Evolutionary conservation across 345 rosid species (phyloP).

Genomic region (Cardamine occulta): DNA sequence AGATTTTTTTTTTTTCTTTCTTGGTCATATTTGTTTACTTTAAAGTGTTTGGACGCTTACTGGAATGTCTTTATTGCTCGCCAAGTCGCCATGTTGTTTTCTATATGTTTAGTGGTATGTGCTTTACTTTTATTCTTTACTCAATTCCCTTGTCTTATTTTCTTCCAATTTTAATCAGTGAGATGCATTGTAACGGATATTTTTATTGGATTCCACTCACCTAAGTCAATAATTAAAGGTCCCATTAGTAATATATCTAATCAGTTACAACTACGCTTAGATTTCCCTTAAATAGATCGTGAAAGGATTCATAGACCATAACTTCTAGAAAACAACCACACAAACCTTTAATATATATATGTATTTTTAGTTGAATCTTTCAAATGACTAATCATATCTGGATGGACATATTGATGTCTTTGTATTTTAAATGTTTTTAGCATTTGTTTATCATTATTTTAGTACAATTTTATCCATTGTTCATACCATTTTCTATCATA

Average conservation of each 20-base stretch:
- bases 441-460: too few species aligned
- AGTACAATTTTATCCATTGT: too few species aligned
- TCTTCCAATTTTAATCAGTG: constrained; percentile 22
- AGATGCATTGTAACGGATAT: constrained; percentile 28
- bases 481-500: too few species aligned
- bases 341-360: too few species aligned
- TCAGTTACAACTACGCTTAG: not conserved
- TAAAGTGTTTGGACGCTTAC: constrained; percentile 42
- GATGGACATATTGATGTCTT: too few species aligned
- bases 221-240: constrained; percentile 28
- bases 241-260: constrained; percentile 1
- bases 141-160: constrained; percentile 36
- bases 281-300: not conserved
- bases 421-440: too few species aligned
- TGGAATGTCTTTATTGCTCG: constrained; percentile 39
- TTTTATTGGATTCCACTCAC: constrained; percentile 40
- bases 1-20: not conserved
- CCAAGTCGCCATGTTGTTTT: constrained; percentile 40
- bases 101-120: constrained; percentile 40
- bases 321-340: not conserved
- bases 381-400: too few species aligned
- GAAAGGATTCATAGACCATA: not conserved
- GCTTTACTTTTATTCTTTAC: constrained; percentile 44
- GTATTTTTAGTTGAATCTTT: too few species aligned
- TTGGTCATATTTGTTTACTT: constrained; percentile 37